Percentiles rank a stretch among this genome's conserved stretches.
These are phyloP conservation scores for Blumeria graminis DNA, from an alignment of 2,329 filamentous ascomycete species.

Conservation along the genomic window DNA sequence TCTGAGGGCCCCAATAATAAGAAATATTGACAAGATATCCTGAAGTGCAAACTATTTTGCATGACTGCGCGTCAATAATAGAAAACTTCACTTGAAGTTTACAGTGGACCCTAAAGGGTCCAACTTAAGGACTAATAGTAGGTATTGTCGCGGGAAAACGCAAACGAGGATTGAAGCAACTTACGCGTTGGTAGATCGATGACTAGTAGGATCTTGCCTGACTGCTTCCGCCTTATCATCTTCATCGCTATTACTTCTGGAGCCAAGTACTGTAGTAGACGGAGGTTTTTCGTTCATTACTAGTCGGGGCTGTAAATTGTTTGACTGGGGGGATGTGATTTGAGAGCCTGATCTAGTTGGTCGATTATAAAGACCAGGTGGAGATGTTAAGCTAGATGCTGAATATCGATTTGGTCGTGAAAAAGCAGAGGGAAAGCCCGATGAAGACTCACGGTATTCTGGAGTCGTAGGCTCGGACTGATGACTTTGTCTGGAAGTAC, in stretches of 20 bases:
- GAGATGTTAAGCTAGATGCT: slow-evolving; percentile 64
- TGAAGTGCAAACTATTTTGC: no score
- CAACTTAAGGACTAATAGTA: no score
- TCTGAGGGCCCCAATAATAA: no score
- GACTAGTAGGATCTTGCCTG: slow-evolving; percentile 42
- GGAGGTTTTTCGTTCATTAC: slow-evolving; percentile 41
- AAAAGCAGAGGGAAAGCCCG: slow-evolving; percentile 55
- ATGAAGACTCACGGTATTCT: slow-evolving; percentile 53
- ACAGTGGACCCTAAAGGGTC: no score
- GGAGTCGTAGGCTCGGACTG: slow-evolving; percentile 92
- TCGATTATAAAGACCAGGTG: slow-evolving; percentile 50
- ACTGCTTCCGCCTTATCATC: slow-evolving; percentile 63
- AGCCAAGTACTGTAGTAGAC: slow-evolving; percentile 66
- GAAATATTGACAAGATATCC: no score
- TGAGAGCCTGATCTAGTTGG: slow-evolving; percentile 56
- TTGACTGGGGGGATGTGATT: slow-evolving; percentile 51
- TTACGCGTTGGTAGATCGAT: slow-evolving; percentile 56
- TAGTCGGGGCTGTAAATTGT: slow-evolving; percentile 32
- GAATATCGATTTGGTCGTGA: slow-evolving; percentile 76
- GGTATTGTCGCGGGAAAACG: no score
- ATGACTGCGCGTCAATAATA: no score
- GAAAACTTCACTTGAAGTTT: no score
- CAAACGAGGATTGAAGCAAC: slow-evolving; percentile 18
- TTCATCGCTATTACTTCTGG: slow-evolving; percentile 74
- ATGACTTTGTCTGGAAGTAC: slow-evolving; percentile 28